Base-by-base conservation (phyloP, 1,284 basidiomycete genomes). In the Ganoderma leucocontextum region DNA sequence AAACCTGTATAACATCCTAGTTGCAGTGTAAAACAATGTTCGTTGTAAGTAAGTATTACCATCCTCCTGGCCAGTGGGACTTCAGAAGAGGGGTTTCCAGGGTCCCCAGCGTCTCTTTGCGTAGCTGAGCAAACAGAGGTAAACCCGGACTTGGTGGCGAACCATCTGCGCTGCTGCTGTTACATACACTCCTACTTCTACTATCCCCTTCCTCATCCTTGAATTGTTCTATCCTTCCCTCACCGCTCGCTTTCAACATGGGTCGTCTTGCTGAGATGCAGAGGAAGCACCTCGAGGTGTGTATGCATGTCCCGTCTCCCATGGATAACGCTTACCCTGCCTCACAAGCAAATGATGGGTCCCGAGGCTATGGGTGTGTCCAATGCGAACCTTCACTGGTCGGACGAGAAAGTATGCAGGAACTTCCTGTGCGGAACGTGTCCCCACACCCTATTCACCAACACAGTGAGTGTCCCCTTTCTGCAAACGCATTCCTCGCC, bases 401-500 rank as follows among this genome's bases (percentile, higher is more conserved):
- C 93, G 68, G 95, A 98, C 81, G 95, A 96, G 76, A 99, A 99
- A 87, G 98, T 99, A n/a, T 99, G 98, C 87, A 89, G 95, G 77
- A 98, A 99, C 83, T 99, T 96, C 84, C 85, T 99, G 36, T 99
- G 98, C 77, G 98, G 98, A 64, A 97, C 95, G 25, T 99, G 98
- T 80, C 96, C 98, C 4, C 98, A 99, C 81, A 91, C 96, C 9
- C 87, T 99, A 53, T 99, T 99, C 82, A 98, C 96, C 62, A 99
- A 99, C 80, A 99, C 98, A 1, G 97, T 98, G 74, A 76, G 95
- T 87, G 55, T 33, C 13, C 29, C 22, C n/a, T 60, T 69, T 60
- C 52, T 64, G 13, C 55, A 19, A 38, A 60, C 15, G 39, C 59
- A 5, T 25, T 36, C 35, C n/a, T 13, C 65, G 39, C 69, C 58